Conservation (phyloP, 129 eudicot genomes). For the Apium graveolens region DNA sequence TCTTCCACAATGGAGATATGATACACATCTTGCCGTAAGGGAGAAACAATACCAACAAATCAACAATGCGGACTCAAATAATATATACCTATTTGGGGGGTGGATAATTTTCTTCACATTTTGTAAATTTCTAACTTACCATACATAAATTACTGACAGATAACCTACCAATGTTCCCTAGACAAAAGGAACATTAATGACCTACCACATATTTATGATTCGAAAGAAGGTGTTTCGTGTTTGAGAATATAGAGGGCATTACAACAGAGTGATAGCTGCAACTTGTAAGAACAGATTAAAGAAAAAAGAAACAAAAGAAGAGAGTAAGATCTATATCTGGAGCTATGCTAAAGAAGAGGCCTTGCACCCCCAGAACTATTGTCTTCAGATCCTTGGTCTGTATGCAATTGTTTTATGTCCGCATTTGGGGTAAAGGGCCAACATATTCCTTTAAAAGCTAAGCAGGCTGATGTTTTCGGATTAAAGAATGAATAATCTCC, state of each 20-base stretch:
- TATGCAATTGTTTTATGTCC: slow-evolving; percentile 18
- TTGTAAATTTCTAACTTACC: slow-evolving; percentile 35
- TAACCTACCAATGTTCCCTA: slow-evolving; percentile 30
- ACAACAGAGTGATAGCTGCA: slow-evolving; percentile 7
- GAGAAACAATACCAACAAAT: background rate
- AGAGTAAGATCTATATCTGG: background rate
- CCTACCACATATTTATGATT: slow-evolving; percentile 25
- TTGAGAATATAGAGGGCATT: slow-evolving; percentile 2
- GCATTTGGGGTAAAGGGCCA: slow-evolving; percentile 18
- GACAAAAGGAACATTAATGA: slow-evolving; percentile 28
- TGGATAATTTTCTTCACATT: slow-evolving; percentile 39
- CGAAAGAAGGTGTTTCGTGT: slow-evolving; percentile 1
- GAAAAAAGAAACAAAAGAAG: slow-evolving; percentile 3
- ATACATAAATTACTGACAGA: slow-evolving; percentile 38
- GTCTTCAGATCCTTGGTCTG: background rate
- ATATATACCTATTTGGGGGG: background rate
- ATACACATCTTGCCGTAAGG: background rate
- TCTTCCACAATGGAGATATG: background rate
- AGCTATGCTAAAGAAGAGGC: background rate
- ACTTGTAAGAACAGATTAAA: background rate
- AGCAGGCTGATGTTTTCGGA: slow-evolving; percentile 30
- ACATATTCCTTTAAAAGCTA: slow-evolving; percentile 24
- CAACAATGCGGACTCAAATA: background rate
- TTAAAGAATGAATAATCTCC: slow-evolving; percentile 32
- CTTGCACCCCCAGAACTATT: background rate